phyloP scores from a whole-genome alignment of 2,329 filamentous ascomycete species.

The Aspergillus vadensis region DNA sequence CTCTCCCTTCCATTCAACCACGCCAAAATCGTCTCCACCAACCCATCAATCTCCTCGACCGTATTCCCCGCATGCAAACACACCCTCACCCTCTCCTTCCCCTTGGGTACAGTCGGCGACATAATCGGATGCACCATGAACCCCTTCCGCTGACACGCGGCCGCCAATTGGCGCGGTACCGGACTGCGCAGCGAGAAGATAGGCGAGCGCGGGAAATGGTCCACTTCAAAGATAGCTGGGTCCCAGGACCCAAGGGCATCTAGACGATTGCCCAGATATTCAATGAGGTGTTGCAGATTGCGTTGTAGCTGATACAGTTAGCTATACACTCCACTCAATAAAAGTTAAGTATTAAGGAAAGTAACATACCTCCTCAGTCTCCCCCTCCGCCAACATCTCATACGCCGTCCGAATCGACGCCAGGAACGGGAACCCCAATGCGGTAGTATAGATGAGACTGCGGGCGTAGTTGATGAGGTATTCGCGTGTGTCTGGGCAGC shows the following conservation, averaged over 20 bases:
- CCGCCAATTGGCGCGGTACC: slow-evolving; percentile 60
- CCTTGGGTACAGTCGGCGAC: slow-evolving; percentile 66
- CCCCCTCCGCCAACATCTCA: slow-evolving; percentile 55
- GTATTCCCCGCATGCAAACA: slow-evolving; percentile 71
- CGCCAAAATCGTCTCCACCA: slow-evolving; percentile 52
- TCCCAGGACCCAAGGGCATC: slow-evolving; percentile 34
- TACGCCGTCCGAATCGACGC: slow-evolving; percentile 62
- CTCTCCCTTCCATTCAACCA: slow-evolving; percentile 47
- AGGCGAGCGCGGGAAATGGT: slow-evolving; percentile 56
- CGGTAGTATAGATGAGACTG: slow-evolving; percentile 74
- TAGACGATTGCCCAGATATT: slow-evolving; percentile 50
- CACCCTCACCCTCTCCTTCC: slow-evolving; percentile 65
- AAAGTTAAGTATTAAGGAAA: neutral
- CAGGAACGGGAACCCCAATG: slow-evolving; percentile 63
- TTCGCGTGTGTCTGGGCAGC: slow-evolving; percentile 58
- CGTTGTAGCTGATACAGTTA: slow-evolving; percentile 36
- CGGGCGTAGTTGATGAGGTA: slow-evolving; percentile 77
- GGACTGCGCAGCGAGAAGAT: slow-evolving; percentile 66
- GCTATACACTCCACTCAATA: neutral
- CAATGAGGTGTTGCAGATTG: slow-evolving; percentile 53
- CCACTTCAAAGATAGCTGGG: slow-evolving; percentile 39
- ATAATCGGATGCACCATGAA: slow-evolving; percentile 68
- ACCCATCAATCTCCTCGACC: slow-evolving; percentile 55
- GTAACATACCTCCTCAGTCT: slow-evolving; percentile 48
- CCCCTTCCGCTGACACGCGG: slow-evolving; percentile 59